Evolutionary conservation across 2,329 filamentous ascomycete genomes (phyloP).

Genomic region (Xylariaceae sp.): DNA sequence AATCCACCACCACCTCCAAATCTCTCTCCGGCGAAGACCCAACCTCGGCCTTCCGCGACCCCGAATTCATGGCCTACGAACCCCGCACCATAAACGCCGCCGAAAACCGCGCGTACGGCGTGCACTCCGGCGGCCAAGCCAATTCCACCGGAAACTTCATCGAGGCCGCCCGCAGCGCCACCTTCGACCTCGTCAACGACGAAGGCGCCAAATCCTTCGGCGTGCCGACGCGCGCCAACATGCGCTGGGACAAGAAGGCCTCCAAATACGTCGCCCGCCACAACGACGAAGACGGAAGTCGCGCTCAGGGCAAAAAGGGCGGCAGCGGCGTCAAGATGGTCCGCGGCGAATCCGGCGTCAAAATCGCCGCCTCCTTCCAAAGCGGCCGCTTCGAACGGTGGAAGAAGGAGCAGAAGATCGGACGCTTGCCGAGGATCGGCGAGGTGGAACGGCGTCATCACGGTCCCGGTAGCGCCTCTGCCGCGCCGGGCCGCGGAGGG

Average conservation of each 20-base stretch:
- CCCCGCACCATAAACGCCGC: constrained; percentile 73
- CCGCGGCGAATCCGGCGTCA: constrained; percentile 84
- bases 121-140: constrained; percentile 66
- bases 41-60: constrained; percentile 57
- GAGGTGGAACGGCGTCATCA: constrained; percentile 59
- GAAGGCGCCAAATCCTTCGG: constrained; percentile 76
- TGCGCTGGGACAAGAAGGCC: constrained; percentile 96
- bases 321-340: constrained; percentile 60
- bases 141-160: constrained; percentile 69
- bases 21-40: not conserved
- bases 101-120: constrained; percentile 89
- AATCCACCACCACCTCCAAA: constrained; percentile 1
- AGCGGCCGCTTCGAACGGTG: constrained; percentile 90
- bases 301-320: constrained; percentile 44
- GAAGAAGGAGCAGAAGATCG: constrained; percentile 79
- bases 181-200: constrained; percentile 91
- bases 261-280: constrained; percentile 89
- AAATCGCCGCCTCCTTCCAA: constrained; percentile 90
- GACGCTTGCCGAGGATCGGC: constrained; percentile 72
- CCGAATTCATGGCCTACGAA: constrained; percentile 95
- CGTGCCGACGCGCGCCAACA: constrained; percentile 64
- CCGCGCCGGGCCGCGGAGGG: constrained; percentile 35
- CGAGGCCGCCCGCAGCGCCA: constrained; percentile 75
- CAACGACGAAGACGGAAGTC: constrained; percentile 92
- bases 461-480: constrained; percentile 25